Evolutionary conservation across 208 protist species (phyloP), one percentile per base, ranked within the genome.

Genomic region (Balamuthia mandrillaris): DNA sequence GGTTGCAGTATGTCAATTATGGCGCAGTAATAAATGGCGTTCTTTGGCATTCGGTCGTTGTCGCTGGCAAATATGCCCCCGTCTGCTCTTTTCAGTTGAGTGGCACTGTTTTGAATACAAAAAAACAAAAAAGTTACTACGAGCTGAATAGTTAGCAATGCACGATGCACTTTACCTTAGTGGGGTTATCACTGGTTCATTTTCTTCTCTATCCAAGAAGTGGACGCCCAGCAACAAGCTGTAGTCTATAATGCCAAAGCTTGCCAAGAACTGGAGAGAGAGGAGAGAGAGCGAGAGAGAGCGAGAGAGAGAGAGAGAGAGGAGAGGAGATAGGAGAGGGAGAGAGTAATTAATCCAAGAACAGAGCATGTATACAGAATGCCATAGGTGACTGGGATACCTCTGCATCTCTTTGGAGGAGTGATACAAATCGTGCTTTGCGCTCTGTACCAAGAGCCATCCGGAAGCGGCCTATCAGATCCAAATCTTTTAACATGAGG

Each of bases 1-100:
- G 72, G 72, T 27, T 81, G 72, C 72, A 81, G 29, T 18, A 81
- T 81, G 51, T 81, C 72, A 33, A 81, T 81, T 10, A 81, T 29
- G 21, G 44, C 72, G 31, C 66, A 81, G 45, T 63, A 81, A 31
- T 81, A 81, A 7, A 81, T 31, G 44, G 35, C 72, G n/a, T 10
- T 31, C 16, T 61, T 21, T 35, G 72, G 14, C 45, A 61, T 47
- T 58, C 45, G 16, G 45, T 81, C 10, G 9, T 81, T 47, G 42
- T 61, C 41, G 42, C 45, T 39, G 16, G 72, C 9, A 14, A 39
- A 63, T 39, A 81, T 61, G n/a, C 72, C 72, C 9, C 72, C 72
- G 35, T 81, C 72, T 12, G 9, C 72, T 12, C 12, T 27, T 12
- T 77, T 14, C 18, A 77, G 42, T n/a, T n/a, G n/a, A n/a, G n/a